Evolutionary conservation across 116 monocot species (phyloP).

Genomic region (Dioscorea cayenensis): DNA sequence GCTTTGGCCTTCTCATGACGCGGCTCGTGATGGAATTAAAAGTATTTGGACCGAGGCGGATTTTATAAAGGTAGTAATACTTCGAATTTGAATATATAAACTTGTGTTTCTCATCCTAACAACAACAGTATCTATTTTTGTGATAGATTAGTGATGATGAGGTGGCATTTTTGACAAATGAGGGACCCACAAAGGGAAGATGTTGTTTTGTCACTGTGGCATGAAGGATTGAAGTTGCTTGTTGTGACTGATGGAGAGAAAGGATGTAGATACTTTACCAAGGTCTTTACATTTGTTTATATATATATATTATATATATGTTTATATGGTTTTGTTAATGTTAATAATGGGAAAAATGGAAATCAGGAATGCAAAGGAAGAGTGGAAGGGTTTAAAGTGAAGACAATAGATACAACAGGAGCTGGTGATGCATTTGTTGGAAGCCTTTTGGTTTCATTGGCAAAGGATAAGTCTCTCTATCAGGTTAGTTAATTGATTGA

Average conservation of each 20-base stretch:
- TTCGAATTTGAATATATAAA: too few relatives aligned
- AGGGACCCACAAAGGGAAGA: conserved; percentile 53
- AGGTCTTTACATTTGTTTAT: conserved; percentile 27
- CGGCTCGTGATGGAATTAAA: conserved; percentile 57
- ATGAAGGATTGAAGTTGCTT: conserved; percentile 56
- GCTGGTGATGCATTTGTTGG: conserved; percentile 95
- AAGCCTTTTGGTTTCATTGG: conserved; percentile 54
- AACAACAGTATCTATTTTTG: not conserved
- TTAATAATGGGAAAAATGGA: too few relatives aligned
- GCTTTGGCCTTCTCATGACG: conserved; percentile 65
- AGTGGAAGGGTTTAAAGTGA: conserved; percentile 63
- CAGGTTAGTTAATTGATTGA: conserved; percentile 18
- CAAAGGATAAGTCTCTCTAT: conserved; percentile 55
- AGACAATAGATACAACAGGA: conserved; percentile 86
- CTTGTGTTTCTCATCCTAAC: too few relatives aligned
- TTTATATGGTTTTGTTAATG: not conserved
- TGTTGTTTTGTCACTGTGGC: conserved; percentile 47
- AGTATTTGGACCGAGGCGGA: conserved; percentile 83
- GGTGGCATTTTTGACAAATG: conserved; percentile 65
- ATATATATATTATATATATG: not conserved
- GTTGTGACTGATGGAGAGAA: conserved; percentile 73
- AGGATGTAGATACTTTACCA: conserved; percentile 80
- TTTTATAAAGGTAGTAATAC: conserved; percentile 52
- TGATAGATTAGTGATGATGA: conserved; percentile 72
- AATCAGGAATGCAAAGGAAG: conserved; percentile 56